phyloP scores from a whole-genome alignment of 1,284 basidiomycete genomes.

The Melampsora americana region DNA sequence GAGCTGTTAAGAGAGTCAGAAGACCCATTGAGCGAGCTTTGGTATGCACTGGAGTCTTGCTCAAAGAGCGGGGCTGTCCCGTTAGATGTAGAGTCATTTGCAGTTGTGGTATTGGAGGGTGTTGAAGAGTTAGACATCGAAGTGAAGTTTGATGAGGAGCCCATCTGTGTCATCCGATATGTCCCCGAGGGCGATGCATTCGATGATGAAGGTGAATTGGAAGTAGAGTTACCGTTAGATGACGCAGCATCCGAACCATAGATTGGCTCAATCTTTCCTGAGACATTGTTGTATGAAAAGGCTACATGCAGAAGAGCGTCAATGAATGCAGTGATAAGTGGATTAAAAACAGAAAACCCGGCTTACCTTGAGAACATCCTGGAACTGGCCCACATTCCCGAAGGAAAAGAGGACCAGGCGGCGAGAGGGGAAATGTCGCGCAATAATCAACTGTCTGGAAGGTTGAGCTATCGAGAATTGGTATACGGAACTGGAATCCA shows the following conservation, averaged over 20 bases:
- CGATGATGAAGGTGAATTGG: too few species aligned
- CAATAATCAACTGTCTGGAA: slow-evolving; percentile 48
- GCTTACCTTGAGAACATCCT: slow-evolving; percentile 47
- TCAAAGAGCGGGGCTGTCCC: too few species aligned
- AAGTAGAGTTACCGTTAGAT: too few species aligned
- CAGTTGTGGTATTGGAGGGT: too few species aligned
- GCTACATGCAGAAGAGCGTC: not conserved
- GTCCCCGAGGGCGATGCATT: too few species aligned
- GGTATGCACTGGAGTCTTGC: too few species aligned
- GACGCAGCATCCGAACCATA: slow-evolving; percentile 6
- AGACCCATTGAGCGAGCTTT: too few species aligned
- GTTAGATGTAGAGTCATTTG: too few species aligned
- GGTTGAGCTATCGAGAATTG: slow-evolving; percentile 47
- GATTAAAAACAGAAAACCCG: not conserved
- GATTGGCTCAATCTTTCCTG: slow-evolving; percentile 27
- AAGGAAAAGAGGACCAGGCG: slow-evolving; percentile 48
- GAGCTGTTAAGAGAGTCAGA: too few species aligned
- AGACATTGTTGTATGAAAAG: slow-evolving; percentile 30
- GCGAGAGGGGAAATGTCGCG: slow-evolving; percentile 48
- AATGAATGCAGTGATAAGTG: not conserved
- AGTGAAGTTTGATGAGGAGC: too few species aligned
- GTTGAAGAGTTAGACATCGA: too few species aligned
- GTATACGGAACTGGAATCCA: slow-evolving; percentile 48
- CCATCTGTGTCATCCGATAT: too few species aligned
- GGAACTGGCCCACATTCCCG: slow-evolving; percentile 46